Conservation (phyloP, 202 grass and related monocot species). For the Zizania palustris region DNA sequence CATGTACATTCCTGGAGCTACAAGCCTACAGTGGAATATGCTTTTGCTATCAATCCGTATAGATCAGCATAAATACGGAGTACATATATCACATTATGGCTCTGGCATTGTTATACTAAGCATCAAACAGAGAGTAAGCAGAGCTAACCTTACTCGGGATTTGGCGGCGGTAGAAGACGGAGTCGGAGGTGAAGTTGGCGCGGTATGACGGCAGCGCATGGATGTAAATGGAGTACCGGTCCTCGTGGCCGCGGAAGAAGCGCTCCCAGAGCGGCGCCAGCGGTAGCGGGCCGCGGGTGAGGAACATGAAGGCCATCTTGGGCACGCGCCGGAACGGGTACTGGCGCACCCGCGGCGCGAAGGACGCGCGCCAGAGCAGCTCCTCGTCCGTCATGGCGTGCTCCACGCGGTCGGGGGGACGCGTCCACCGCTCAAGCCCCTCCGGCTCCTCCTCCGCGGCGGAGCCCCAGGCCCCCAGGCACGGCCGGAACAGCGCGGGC, state of each 20-base stretch:
- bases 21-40: neutral
- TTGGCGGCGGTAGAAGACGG: slow-evolving; percentile 71
- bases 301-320: slow-evolving; percentile 95
- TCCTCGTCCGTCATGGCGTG: slow-evolving; percentile 86
- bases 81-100: neutral
- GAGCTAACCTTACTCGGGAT: slow-evolving; percentile 87
- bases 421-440: slow-evolving; percentile 68
- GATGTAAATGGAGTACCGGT: slow-evolving; percentile 80
- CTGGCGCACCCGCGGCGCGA: slow-evolving; percentile 52
- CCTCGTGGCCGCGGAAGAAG: slow-evolving; percentile 72
- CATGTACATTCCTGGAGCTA: neutral
- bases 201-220: slow-evolving; percentile 80
- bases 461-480: slow-evolving; percentile 38
- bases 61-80: slow-evolving; percentile 4
- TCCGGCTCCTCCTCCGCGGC: slow-evolving; percentile 42
- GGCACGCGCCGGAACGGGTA: slow-evolving; percentile 83
- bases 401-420: slow-evolving; percentile 42
- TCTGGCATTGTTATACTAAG: neutral
- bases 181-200: slow-evolving; percentile 76
- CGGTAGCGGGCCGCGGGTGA: slow-evolving; percentile 83
- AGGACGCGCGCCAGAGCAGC: slow-evolving; percentile 88
- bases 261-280: slow-evolving; percentile 84
- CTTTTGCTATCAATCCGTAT: slow-evolving; percentile 1
- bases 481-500: slow-evolving; percentile 54
- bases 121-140: neutral